Conservation (phyloP, 2,329 filamentous ascomycete genomes). For the Pseudogymnoascus sp. region DNA sequence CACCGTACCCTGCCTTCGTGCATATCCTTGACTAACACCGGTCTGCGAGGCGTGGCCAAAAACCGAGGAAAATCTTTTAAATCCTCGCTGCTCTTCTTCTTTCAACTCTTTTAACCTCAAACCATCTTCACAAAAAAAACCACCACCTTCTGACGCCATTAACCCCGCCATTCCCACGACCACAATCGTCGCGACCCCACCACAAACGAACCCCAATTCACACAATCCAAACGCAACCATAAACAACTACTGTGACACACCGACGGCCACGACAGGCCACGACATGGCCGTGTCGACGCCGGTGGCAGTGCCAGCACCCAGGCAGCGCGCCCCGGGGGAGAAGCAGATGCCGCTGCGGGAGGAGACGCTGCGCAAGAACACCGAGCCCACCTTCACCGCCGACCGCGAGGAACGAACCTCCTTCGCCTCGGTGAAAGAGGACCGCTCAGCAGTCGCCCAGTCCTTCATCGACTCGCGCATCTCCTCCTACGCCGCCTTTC, state of each 20-base stretch:
- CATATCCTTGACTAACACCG: neutral
- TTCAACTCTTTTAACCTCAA: neutral
- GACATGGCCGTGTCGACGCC: neutral
- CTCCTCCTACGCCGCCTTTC: conserved; percentile 46
- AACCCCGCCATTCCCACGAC: neutral
- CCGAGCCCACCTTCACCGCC: conserved; percentile 11
- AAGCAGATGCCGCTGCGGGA: conserved; percentile 2
- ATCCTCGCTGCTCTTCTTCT: neutral
- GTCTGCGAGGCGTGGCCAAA: neutral
- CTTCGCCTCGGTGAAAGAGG: conserved; percentile 29
- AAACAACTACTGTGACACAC: neutral
- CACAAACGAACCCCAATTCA: neutral
- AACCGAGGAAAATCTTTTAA: neutral
- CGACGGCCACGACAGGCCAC: neutral
- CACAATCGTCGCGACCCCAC: neutral
- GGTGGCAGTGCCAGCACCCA: neutral
- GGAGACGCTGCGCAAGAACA: neutral
- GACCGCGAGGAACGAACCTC: conserved; percentile 26
- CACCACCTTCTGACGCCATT: neutral
- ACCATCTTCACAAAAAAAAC: neutral
- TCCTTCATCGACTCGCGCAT: conserved; percentile 57
- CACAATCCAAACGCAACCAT: neutral
- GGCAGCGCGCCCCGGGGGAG: neutral
- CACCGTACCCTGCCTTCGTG: neutral
- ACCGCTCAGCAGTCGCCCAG: conserved; percentile 40